phyloP scores from a whole-genome alignment of 2,329 filamentous ascomycete species.

The Canariomyces notabilis region DNA sequence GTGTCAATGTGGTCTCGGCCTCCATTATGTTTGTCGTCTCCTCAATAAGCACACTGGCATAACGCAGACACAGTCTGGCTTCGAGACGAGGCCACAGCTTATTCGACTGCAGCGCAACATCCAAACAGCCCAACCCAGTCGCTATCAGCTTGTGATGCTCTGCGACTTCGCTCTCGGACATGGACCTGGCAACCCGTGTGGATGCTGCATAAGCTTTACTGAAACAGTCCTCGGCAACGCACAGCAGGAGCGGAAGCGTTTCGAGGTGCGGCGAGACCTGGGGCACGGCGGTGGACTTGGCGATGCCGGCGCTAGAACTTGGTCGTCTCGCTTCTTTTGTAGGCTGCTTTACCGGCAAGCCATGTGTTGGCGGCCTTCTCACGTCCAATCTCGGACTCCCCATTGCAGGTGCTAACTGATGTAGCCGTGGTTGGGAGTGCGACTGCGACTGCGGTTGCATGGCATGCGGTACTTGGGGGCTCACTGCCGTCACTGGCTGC shows the following conservation, averaged over 20 bases:
- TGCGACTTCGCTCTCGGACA: slow-evolving; percentile 49
- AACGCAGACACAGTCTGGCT: slow-evolving; percentile 63
- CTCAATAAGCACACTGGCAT: slow-evolving; percentile 65
- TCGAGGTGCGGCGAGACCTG: slow-evolving; percentile 42
- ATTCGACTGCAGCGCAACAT: slow-evolving; percentile 59
- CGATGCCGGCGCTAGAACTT: slow-evolving; percentile 24
- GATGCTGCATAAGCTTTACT: slow-evolving; percentile 56
- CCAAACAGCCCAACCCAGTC: slow-evolving; percentile 67
- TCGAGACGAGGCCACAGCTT: slow-evolving; percentile 61
- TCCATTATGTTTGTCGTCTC: slow-evolving; percentile 73
- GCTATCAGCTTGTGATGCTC: slow-evolving; percentile 69
- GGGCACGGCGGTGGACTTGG: slow-evolving; percentile 34
- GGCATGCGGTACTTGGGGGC: slow-evolving; percentile 14
- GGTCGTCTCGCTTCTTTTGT: slow-evolving; percentile 22
- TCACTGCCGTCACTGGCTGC: slow-evolving; percentile 25
- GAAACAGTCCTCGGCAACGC: slow-evolving; percentile 73
- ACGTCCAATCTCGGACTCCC: slow-evolving; percentile 19
- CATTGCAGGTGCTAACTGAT: slow-evolving; percentile 6
- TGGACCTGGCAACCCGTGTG: slow-evolving; percentile 43
- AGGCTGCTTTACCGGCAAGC: slow-evolving; percentile 12
- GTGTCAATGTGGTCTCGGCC: slow-evolving; percentile 66
- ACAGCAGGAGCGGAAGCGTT: slow-evolving; percentile 57
- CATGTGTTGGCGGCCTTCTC: slow-evolving; percentile 14
- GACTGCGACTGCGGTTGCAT: slow-evolving; percentile 17
- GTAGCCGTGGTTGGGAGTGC: slow-evolving; percentile 10